These are phyloP conservation scores for Penicillium hesseltinei DNA, from an alignment of 2,329 filamentous ascomycete species.

Conservation along the genomic window DNA sequence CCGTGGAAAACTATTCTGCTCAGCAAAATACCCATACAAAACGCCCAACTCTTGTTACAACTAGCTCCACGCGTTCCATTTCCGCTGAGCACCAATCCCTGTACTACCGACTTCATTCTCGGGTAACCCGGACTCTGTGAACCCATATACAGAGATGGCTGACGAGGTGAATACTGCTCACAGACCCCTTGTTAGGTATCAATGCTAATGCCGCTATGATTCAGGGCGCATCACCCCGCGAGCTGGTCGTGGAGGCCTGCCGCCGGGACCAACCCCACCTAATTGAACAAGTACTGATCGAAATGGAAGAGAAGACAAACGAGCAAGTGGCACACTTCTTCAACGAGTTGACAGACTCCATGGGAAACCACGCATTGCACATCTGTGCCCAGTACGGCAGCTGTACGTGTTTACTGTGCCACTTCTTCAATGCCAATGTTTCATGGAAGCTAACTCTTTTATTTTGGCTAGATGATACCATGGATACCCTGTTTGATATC, in stretches of 20 bases:
- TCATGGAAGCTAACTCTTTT: background rate
- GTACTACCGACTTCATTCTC: background rate
- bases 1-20: background rate
- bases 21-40: background rate
- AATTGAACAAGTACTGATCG: constrained; percentile 69
- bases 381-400: constrained; percentile 82
- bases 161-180: constrained; percentile 39
- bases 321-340: constrained; percentile 72
- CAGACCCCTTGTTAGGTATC: background rate
- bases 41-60: background rate
- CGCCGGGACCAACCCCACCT: constrained; percentile 89
- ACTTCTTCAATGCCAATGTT: background rate
- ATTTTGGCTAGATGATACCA: constrained; percentile 43
- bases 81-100: background rate
- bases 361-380: constrained; percentile 88
- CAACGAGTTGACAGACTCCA: constrained; percentile 78
- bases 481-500: constrained; percentile 49
- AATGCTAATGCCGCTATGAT: constrained; percentile 7
- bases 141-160: constrained; percentile 34
- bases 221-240: constrained; percentile 79
- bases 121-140: background rate
- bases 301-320: constrained; percentile 56
- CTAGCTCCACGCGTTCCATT: background rate
- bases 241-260: constrained; percentile 88
- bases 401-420: constrained; percentile 58